These are phyloP conservation scores for Cercospora sojina DNA, from an alignment of 2,329 filamentous ascomycete species.

Conservation along the genomic window DNA sequence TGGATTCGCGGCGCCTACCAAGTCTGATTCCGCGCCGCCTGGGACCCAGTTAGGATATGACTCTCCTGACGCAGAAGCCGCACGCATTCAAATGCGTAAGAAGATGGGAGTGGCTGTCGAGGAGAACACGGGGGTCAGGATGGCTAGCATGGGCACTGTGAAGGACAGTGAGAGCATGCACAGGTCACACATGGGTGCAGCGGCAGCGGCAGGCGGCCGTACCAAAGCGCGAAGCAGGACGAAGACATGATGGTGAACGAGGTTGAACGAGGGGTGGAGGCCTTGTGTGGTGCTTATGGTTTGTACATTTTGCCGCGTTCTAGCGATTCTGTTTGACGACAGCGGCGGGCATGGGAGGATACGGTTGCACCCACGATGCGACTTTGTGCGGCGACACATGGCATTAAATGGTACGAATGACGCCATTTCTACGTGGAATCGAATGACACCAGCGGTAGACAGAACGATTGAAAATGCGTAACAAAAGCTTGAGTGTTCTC, in stretches of 20 bases:
- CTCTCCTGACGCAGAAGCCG: conserved; percentile 34
- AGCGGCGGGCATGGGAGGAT: not conserved
- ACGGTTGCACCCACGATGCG: not conserved
- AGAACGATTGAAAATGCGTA: not conserved
- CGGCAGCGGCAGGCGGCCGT: conserved; percentile 11
- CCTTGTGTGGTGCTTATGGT: not conserved
- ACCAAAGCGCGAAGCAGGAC: conserved; percentile 4
- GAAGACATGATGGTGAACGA: conserved; percentile 8
- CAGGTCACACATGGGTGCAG: conserved; percentile 9
- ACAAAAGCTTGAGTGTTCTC: not conserved
- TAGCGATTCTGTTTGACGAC: not conserved
- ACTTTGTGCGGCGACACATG: not conserved
- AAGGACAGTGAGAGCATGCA: conserved; percentile 30
- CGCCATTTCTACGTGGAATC: not conserved
- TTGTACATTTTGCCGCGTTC: conserved; percentile 5
- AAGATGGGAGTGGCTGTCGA: conserved; percentile 34
- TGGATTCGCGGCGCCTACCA: conserved; percentile 22
- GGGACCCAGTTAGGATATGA: conserved; percentile 41
- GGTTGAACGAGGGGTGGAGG: not conserved
- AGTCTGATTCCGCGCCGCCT: conserved; percentile 24
- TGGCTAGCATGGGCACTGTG: conserved; percentile 35
- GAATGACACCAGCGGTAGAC: not conserved
- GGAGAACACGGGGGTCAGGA: conserved; percentile 29
- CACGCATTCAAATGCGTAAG: conserved; percentile 35
- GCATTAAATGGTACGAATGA: not conserved